phyloP scores from a whole-genome alignment of 1,139 yeast genomes.

The Maudiozyma humilis region DNA sequence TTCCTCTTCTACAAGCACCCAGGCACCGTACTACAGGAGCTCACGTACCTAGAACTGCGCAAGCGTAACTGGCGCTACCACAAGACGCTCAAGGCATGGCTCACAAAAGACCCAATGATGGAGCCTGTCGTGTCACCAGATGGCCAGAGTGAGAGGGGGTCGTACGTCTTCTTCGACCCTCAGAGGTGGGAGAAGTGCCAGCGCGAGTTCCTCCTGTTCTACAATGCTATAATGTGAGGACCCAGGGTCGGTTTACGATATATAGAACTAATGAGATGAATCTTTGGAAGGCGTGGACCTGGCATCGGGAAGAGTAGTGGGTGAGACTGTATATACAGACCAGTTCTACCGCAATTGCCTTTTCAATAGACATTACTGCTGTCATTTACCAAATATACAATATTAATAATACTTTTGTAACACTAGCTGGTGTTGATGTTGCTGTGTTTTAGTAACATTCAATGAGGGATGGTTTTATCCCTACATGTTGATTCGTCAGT shows the following conservation, averaged over 20 bases:
- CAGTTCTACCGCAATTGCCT: background rate
- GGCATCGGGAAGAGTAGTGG: too few species aligned
- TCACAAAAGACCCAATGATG: constrained; percentile 84
- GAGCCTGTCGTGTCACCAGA: constrained; percentile 78
- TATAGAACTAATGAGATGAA: too few species aligned
- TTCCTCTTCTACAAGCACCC: constrained; percentile 93
- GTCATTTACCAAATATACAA: too few species aligned
- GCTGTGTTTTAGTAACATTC: too few species aligned
- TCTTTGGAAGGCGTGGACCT: too few species aligned
- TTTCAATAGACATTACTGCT: background rate
- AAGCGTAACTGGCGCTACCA: constrained; percentile 96
- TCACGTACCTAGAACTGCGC: constrained; percentile 83
- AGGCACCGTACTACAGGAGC: constrained; percentile 84
- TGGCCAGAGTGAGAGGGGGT: constrained; percentile 79
- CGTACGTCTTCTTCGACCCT: constrained; percentile 94
- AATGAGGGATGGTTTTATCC: too few species aligned
- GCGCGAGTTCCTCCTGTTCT: constrained; percentile 67
- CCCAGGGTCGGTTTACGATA: too few species aligned
- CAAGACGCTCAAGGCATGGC: constrained; percentile 91
- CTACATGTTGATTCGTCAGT: too few species aligned
- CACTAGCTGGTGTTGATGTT: too few species aligned
- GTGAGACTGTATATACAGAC: background rate
- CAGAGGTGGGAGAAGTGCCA: constrained; percentile 93
- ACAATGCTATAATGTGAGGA: constrained; percentile 41
- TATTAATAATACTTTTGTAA: too few species aligned